Base-by-base conservation (phyloP, 2,329 filamentous ascomycete species). In the Amphichorda felina region DNA sequence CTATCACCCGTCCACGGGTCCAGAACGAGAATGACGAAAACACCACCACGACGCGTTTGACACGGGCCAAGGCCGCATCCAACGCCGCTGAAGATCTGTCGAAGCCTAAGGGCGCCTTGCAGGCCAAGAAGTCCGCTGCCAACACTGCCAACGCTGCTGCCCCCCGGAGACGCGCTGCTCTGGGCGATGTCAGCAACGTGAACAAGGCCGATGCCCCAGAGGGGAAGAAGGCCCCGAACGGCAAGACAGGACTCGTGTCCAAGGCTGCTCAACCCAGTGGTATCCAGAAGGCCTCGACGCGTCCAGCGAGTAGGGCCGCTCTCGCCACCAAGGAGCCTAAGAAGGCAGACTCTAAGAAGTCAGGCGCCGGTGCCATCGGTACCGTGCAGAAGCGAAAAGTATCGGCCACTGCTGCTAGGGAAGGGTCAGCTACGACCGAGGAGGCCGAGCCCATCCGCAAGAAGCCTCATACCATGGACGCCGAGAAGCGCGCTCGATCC, bases 21-120 rank as follows among this genome's bases (percentile, higher is more conserved):
- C 82, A 81, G 45, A 91, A 93, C 60, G 88, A 95, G 68, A 95
- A 95, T 56, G 89, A 95, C 58, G 91, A 95, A 68, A 94, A 94
- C 58, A 73, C 62, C 44, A 64, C 68, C 40, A 78, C 82, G 41
- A 85, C 82, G 63, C 86, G 88, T 64, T 67, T 95, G 56, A 96
- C 91, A 50, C 78, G 91, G 64, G 88, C 91, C 46, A 95, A 96
- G 66, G 79, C 87, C 35, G 85, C 86, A 39, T 81, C 82, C 33
- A 69, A 73, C 73, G 69, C 65, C 52, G 72, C 68, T 47, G 79
- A 80, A 47, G 81, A 81, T 49, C 57, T 66, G 14, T 56, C 67
- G 26, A 67, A 72, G 50, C 61, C 70, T 22, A 75, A 75, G 53
- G 80, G 79, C 50, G 66, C 75, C 19, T 59, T 85, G 35, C 79